Percentiles rank a stretch among this genome's conserved stretches.
These are phyloP conservation scores for Agroathelia rolfsii DNA, from an alignment of 1,284 basidiomycete genomes.

Conservation along the genomic window DNA sequence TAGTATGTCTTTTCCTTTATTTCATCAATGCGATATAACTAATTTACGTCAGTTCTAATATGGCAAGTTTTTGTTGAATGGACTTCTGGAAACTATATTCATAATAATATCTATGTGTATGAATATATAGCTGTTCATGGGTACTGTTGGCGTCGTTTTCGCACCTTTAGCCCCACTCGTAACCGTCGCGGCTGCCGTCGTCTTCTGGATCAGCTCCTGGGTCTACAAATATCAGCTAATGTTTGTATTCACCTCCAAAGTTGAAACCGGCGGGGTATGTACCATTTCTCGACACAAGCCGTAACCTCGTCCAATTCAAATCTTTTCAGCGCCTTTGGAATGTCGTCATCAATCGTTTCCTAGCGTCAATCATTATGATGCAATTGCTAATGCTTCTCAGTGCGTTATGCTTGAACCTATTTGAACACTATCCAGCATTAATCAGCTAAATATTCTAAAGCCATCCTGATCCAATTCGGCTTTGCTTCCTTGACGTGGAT, in stretches of 20 bases:
- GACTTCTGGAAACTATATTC: neutral
- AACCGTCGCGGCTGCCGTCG: constrained; percentile 59
- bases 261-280: constrained; percentile 84
- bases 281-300: neutral
- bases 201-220: constrained; percentile 77
- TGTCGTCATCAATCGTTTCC: constrained; percentile 77
- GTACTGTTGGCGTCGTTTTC: constrained; percentile 79
- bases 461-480: constrained; percentile 75
- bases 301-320: neutral
- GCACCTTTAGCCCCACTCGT: constrained; percentile 89
- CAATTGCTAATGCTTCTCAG: constrained; percentile 81
- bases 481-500: constrained; percentile 69
- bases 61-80: constrained; percentile 28
- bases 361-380: constrained; percentile 72
- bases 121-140: constrained; percentile 68
- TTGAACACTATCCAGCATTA: neutral
- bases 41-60: constrained; percentile 42
- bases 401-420: constrained; percentile 29
- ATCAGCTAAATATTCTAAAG: constrained; percentile 27
- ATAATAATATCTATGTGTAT: neutral
- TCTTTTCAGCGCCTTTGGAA: constrained; percentile 80
- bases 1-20: constrained; percentile 44
- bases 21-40: constrained; percentile 9
- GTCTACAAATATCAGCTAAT: constrained; percentile 91
- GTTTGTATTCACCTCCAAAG: constrained; percentile 82